phyloP scores from a whole-genome alignment of 805 yeast species.

The Starmerella vaccinii region DNA sequence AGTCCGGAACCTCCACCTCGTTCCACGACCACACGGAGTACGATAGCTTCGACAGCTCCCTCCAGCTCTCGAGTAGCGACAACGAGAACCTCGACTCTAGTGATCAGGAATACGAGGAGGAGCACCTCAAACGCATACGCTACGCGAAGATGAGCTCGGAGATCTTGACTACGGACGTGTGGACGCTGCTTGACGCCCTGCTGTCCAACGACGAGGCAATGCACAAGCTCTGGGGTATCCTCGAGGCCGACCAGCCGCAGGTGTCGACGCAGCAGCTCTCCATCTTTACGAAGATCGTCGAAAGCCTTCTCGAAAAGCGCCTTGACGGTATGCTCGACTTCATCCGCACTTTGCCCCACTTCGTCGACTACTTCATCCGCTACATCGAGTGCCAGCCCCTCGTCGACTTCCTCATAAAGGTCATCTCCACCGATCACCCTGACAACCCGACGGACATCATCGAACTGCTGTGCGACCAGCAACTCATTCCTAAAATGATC shows the following conservation, averaged over 20 bases:
- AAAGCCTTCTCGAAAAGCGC: slow-evolving; percentile 79
- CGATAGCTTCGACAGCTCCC: neutral
- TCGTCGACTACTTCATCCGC: slow-evolving; percentile 70
- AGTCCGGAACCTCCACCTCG: neutral
- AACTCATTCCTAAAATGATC: slow-evolving; percentile 61
- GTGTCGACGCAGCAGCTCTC: slow-evolving; percentile 64
- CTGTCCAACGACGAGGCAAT: slow-evolving; percentile 62
- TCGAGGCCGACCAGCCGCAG: slow-evolving; percentile 39
- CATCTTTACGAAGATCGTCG: slow-evolving; percentile 83
- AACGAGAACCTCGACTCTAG: slow-evolving; percentile 1
- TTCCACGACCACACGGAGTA: neutral
- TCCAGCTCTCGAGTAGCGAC: slow-evolving; percentile 3
- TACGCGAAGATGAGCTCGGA: slow-evolving; percentile 71
- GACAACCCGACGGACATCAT: slow-evolving; percentile 82
- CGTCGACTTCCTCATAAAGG: slow-evolving; percentile 82
- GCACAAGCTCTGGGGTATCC: slow-evolving; percentile 65
- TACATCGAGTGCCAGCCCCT: slow-evolving; percentile 89
- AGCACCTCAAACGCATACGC: slow-evolving; percentile 17
- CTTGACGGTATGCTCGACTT: slow-evolving; percentile 67
- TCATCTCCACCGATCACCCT: slow-evolving; percentile 86
- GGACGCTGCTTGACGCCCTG: slow-evolving; percentile 86
- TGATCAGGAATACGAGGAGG: slow-evolving; percentile 23
- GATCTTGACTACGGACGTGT: slow-evolving; percentile 79
- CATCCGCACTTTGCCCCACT: slow-evolving; percentile 52
- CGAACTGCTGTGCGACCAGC: slow-evolving; percentile 60